A percentile compares a stretch with the other conserved stretches of the same genome.
Conservation (phyloP, 1,139 yeast genomes). For the Debaryomyces sp. region DNA sequence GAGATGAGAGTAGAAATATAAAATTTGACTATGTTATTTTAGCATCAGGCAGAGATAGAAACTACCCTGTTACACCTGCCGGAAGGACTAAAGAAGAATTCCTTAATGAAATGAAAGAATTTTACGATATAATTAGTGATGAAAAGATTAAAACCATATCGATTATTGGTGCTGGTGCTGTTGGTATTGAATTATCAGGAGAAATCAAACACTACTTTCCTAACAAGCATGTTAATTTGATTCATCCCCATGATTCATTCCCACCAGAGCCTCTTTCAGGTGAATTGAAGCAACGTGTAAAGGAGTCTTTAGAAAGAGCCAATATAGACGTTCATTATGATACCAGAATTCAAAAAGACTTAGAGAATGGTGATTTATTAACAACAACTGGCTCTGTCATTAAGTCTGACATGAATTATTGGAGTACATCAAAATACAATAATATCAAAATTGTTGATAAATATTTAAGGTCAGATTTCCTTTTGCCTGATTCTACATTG, state of each 20-base stretch:
- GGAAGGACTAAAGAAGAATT: slow-evolving; percentile 33
- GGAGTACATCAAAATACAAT: slow-evolving; percentile 49
- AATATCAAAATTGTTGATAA: slow-evolving; percentile 33
- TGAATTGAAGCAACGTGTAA: not conserved
- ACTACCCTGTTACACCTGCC: slow-evolving; percentile 57
- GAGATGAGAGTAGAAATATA: slow-evolving; percentile 23
- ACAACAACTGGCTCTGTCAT: slow-evolving; percentile 33
- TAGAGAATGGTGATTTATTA: slow-evolving; percentile 30
- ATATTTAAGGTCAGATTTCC: slow-evolving; percentile 21
- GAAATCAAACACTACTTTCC: slow-evolving; percentile 43
- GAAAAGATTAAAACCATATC: slow-evolving; percentile 27
- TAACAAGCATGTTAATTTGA: slow-evolving; percentile 35
- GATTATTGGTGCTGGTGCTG: slow-evolving; percentile 54
- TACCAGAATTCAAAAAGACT: slow-evolving; percentile 30
- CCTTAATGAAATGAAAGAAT: slow-evolving; percentile 13
- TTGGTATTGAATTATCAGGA: slow-evolving; percentile 53
- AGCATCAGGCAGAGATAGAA: slow-evolving; percentile 54
- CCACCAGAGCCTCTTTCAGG: slow-evolving; percentile 40
- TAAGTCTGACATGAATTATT: slow-evolving; percentile 37
- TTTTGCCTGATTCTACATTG: slow-evolving; percentile 30
- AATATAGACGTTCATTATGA: slow-evolving; percentile 24
- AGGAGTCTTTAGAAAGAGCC: not conserved
- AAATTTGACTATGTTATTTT: slow-evolving; percentile 52
- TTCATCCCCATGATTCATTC: slow-evolving; percentile 42
- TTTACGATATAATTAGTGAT: not conserved